These are phyloP conservation scores for Vitis hybrid DNA, from an alignment of 177 flowering plant genomes.

Conservation along the genomic window DNA sequence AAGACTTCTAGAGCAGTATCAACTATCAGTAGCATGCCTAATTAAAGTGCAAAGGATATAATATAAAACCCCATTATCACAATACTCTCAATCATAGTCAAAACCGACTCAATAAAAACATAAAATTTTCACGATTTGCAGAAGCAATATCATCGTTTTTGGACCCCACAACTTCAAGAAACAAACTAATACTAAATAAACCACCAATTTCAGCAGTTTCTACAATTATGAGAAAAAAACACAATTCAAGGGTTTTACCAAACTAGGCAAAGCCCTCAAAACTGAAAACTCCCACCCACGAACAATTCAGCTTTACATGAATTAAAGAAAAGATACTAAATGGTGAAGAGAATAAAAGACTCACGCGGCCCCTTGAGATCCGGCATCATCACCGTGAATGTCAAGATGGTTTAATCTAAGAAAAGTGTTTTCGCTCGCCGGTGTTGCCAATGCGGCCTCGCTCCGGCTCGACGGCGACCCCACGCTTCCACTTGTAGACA, in stretches of 20 bases:
- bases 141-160: background rate
- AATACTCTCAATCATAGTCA: background rate
- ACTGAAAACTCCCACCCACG: background rate
- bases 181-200: background rate
- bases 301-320: background rate
- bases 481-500: slow-evolving; percentile 85
- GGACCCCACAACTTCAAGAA: background rate
- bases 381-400: slow-evolving; percentile 75
- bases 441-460: slow-evolving; percentile 55
- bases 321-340: background rate
- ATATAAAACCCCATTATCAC: too few relatives aligned
- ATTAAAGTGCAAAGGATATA: too few relatives aligned
- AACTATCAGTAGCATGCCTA: too few relatives aligned
- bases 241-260: background rate
- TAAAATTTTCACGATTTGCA: background rate
- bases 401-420: slow-evolving; percentile 60
- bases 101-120: background rate
- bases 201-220: background rate
- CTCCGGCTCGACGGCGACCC: slow-evolving; percentile 82
- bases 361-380: slow-evolving; percentile 58
- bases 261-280: background rate
- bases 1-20: too few relatives aligned
- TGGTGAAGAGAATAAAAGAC: slow-evolving; percentile 10
- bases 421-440: slow-evolving; percentile 56
- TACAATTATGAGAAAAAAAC: background rate